Evolutionary conservation across 148 eudicot genomes (phyloP), one percentile per base, ranked within the genome.

Genomic region (Silene uniflora): DNA sequence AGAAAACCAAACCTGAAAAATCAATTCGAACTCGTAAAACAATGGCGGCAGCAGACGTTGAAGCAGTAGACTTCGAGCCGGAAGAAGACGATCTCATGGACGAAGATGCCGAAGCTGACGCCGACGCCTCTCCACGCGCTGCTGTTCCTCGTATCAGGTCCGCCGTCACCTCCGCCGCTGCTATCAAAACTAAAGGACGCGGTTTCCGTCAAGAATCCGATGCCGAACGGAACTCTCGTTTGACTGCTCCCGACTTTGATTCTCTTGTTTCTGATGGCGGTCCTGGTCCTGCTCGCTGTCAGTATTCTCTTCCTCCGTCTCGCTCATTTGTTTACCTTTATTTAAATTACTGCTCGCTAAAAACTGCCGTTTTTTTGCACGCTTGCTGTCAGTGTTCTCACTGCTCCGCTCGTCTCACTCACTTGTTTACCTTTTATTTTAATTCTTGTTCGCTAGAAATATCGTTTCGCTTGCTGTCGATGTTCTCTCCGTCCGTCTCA

Each of bases 1-100:
- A 49, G 56, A 49, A 49, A 52, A 16, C 44, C 16, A 52, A 16
- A 52, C 14, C 17, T 52, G 56, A 1, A 52, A 39, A 39, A 39
- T 39, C 44, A 39, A 39, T 39, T 39, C 44, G 10, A 39, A 10
- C 56, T 52, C 17, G 56, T 52, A 22, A 62, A 62, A 22, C 9
- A 76, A 88, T 88, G 97, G 90, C 91, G 79, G 82, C 86, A 42
- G 78, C 85, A 8, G 93, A 91, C 54, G 91, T 83, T 12, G 98
- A 91, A 82, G 93, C 90, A 10, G 83, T 93, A 44, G 98, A 93
- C 77, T 90, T 93, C 81, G 98, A 92, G 81, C 90, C 90, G 2
- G 98, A 93, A 80, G 96, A 93, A 17, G 98, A 93, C 67, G 96
- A 93, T 78, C 90, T 93, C 23, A 93, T 93, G 98, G 98, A 93